These are phyloP conservation scores for Entamoeba nuttalli DNA, from an alignment of 208 protist species.

Conservation along the genomic window DNA sequence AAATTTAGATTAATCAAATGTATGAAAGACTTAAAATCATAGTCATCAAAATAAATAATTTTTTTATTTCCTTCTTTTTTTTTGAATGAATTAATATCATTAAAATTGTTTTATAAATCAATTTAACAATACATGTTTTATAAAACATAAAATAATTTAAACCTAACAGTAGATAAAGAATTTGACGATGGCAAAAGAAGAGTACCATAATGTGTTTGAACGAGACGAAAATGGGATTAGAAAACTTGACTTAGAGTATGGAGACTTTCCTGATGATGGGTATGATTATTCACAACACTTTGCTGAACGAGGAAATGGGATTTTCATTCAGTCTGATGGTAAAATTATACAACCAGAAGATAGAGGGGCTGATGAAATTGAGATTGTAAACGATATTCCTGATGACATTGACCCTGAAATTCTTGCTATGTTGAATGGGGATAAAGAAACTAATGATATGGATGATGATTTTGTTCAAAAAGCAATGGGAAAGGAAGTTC, in stretches of 20 bases:
- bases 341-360: not conserved
- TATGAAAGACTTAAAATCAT: no score
- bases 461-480: not conserved
- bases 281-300: not conserved
- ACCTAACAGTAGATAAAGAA: not conserved
- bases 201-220: not conserved
- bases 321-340: not conserved
- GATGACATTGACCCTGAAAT: not conserved
- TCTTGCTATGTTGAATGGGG: not conserved
- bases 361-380: not conserved
- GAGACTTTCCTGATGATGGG: not conserved
- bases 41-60: no score
- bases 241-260: not conserved
- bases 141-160: not conserved
- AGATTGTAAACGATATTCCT: not conserved
- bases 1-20: no score
- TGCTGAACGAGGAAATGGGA: not conserved
- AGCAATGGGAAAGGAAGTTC: not conserved
- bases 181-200: not conserved
- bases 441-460: not conserved
- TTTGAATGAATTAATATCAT: no score
- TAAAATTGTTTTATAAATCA: no score
- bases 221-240: not conserved
- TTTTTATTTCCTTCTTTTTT: no score
- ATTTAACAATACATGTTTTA: no score